Evolutionary conservation across 108 stramenopile genomes (phyloP).

Genomic region (Discostella pseudostelligera): DNA sequence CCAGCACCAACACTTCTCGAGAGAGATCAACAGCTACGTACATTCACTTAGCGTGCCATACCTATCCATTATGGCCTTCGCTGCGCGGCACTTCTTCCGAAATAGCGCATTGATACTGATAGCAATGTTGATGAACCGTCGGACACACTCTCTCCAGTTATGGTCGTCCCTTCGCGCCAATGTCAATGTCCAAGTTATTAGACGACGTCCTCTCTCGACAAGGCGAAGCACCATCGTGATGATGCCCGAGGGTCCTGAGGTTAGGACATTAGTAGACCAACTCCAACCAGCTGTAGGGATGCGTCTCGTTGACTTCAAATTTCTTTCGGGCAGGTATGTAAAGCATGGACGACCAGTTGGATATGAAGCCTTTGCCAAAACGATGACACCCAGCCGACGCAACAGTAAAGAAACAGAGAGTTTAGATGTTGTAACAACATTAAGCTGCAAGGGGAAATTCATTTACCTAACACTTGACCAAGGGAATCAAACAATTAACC

Average conservation of each 20-base stretch:
- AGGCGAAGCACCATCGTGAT: slow-evolving; percentile 44
- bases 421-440: slow-evolving; percentile 59
- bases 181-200: not conserved
- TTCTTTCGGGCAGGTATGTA: slow-evolving; percentile 79
- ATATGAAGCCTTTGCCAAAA: slow-evolving; percentile 67
- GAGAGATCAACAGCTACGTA: too few species aligned
- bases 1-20: too few species aligned
- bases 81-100: too few species aligned
- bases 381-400: slow-evolving; percentile 55
- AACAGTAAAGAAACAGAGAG: slow-evolving; percentile 4
- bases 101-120: not conserved
- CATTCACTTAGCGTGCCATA: too few species aligned
- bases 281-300: slow-evolving; percentile 67
- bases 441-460: slow-evolving; percentile 86
- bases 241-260: slow-evolving; percentile 93
- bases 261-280: slow-evolving; percentile 75
- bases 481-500: slow-evolving; percentile 24
- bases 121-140: not conserved
- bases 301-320: slow-evolving; percentile 59
- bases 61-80: too few species aligned
- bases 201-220: not conserved
- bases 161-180: not conserved
- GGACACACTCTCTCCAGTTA: not conserved
- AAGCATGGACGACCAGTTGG: slow-evolving; percentile 66
- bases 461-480: slow-evolving; percentile 73